Base-by-base conservation (phyloP, 116 monocot genomes). In the Posidonia oceanica region DNA sequence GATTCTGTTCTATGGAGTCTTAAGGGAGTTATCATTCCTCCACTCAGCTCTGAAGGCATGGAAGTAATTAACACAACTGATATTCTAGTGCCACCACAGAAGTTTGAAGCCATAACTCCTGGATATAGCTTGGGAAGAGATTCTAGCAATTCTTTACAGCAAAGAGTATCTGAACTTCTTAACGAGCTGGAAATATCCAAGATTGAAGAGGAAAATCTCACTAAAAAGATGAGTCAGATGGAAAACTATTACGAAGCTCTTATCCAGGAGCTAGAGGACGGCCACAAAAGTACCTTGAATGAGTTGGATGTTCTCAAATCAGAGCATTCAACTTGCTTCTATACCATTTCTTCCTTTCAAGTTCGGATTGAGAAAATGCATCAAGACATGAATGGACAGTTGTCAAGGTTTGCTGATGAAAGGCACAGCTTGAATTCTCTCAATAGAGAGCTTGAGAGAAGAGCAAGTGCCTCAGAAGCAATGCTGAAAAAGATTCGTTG, bases 191-290 rank as follows among this genome's bases (percentile, higher is more conserved):
- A 93, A 68, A 71, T 77, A 22, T 98, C 80, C 41, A 89, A 85
- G 76, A 67, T 75, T 76, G 85, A 93, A 78, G 77, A 87, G 57
- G 86, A 76, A 77, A 67, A 60, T 79, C 72, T 98, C 18, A 69
- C 78, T 37, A 86, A 79, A 57, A 92, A 87, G 63, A 93, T 92
- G 80, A 75, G 79, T 53, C 77, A 98, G 61, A 93, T 93, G 93
- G 87, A 85, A 65, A 68, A 82, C 62, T 93, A 90, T 59, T 98
- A 98, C 76, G 97, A 93, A 74, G 53, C 85, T 61, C 77, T 85
- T 73, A 93, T 92, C 75, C 87, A 82, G 38, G 82, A 90, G 69
- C 83, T 98, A 71, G 93, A 98, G 77, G 85, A 82, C 62, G 78
- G 64, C 51, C 87, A 89, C 20, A 85, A 81, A 59, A 75, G 82